Base-by-base conservation (phyloP, 208 protist genomes). In the Kentomonas sorsogonicus region DNA sequence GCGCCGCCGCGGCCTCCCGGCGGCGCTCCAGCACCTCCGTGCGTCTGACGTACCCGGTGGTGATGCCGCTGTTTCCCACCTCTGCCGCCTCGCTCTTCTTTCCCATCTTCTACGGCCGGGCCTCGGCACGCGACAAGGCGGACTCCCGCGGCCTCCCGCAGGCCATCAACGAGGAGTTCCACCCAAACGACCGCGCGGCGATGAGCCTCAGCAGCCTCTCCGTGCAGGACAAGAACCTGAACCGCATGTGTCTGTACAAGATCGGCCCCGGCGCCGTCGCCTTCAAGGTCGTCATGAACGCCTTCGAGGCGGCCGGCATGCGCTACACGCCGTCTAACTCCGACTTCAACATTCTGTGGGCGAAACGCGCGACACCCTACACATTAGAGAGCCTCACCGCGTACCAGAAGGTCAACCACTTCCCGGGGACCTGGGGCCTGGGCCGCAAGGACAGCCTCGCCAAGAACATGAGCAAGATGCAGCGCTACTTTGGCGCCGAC, bases 381-480 rank as follows among this genome's bases (percentile, higher is more conserved):
- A 93, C 83, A 10, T 64, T 91, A n/a, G 73, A 75, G 31, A 72
- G 77, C 22, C 63, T 94, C 20, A 83, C 73, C 18, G 66, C 80
- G 30, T 95, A 95, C 54, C 89, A 94, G 63, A 93, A 93, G 69
- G 83, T 95, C 30, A 96, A 96, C 60, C 90, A 96, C 67, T 96
- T 96, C 52, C 90, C 91, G 27, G 91, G 91, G 41, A 93, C 91
- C 18, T 94, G 88, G 83, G 88, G 86, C 31, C 79, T 96, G 47
- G 90, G 91, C 34, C 69, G 91, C 18, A 96, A 96, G 64, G 91
- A 96, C 60, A 85, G 79, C 44, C 73, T 96, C 1, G 81, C 84
- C 3, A 64, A 65, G 39, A 96, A 95, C 67, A 74, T 94, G 25
- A 52, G 60, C 40, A 77, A 84, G 31, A 91, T 96, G 84, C 68